Conservation (phyloP, 768 basidiomycete genomes). For the Tricholoma bakamatsutake region DNA sequence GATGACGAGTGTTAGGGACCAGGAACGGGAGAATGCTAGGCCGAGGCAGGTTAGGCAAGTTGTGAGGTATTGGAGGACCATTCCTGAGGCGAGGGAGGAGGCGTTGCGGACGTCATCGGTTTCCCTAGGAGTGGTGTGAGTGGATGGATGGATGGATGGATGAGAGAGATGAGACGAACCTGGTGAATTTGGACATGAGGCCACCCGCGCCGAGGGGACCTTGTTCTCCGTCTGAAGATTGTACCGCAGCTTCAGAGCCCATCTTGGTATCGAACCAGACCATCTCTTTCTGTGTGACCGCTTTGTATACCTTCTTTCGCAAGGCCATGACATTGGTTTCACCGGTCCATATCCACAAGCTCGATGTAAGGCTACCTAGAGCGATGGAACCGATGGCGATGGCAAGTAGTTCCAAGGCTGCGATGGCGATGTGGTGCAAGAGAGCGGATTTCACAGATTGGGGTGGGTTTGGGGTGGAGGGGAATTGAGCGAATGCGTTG, state of each 20-base stretch:
- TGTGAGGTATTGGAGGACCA: slow-evolving; percentile 73
- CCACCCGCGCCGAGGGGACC: slow-evolving; percentile 3
- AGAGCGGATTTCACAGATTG: slow-evolving; percentile 42
- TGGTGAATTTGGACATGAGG: slow-evolving; percentile 4
- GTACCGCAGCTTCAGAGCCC: slow-evolving; percentile 40
- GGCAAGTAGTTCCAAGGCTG: slow-evolving; percentile 60
- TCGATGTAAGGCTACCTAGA: slow-evolving; percentile 69
- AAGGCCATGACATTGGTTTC: slow-evolving; percentile 72
- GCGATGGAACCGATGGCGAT: slow-evolving; percentile 62
- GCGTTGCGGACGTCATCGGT: slow-evolving; percentile 91
- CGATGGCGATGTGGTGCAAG: slow-evolving; percentile 31
- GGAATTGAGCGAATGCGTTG: slow-evolving; percentile 62
- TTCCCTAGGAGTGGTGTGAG: slow-evolving; percentile 55
- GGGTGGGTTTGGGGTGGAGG: slow-evolving; percentile 25
- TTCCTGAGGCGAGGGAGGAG: slow-evolving; percentile 73
- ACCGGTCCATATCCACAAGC: slow-evolving; percentile 84
- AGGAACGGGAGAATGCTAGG: slow-evolving; percentile 78
- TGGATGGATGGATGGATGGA: too few relatives aligned
- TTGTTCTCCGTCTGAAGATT: background rate
- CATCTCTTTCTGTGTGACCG: slow-evolving; percentile 68
- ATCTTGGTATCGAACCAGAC: slow-evolving; percentile 89
- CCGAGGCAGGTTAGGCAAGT: slow-evolving; percentile 74
- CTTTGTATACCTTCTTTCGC: slow-evolving; percentile 60
- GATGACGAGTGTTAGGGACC: slow-evolving; percentile 84
- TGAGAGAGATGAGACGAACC: slow-evolving; percentile 27